Percentiles rank a stretch among this genome's conserved stretches.
phyloP scores from a whole-genome alignment of 169 alveolate species.

The Plasmodium cynomolgi region DNA sequence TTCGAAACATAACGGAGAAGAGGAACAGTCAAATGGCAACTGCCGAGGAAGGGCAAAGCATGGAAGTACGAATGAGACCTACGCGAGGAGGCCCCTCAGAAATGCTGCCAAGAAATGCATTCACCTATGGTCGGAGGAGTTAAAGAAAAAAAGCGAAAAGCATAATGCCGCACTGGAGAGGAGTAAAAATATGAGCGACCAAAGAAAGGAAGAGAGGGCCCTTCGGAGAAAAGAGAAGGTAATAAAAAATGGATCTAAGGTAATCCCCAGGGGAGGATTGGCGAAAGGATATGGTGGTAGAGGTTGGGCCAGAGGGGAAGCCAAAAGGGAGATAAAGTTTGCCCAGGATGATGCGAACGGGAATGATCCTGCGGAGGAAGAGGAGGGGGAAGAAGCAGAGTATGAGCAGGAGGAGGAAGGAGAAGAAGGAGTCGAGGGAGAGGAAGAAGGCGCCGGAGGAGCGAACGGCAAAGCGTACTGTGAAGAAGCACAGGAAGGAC shows the following conservation, averaged over 20 bases:
- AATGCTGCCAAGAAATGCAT: slow-evolving; percentile 71
- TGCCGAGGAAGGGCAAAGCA: neutral
- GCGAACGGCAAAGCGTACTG: neutral
- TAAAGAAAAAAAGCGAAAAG: slow-evolving; percentile 33
- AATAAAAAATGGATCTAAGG: neutral
- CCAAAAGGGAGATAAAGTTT: slow-evolving; percentile 3
- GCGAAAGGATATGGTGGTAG: neutral
- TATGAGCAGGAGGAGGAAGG: neutral
- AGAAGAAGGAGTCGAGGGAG: slow-evolving; percentile 6
- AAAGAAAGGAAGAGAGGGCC: slow-evolving; percentile 27
- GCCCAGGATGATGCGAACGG: neutral
- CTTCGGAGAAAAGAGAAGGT: slow-evolving; percentile 20
- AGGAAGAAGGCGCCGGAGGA: neutral
- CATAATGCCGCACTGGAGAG: neutral
- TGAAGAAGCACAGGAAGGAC: neutral
- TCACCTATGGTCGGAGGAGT: slow-evolving; percentile 55
- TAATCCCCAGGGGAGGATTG: slow-evolving; percentile 22
- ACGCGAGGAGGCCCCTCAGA: slow-evolving; percentile 40
- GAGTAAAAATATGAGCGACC: slow-evolving; percentile 3
- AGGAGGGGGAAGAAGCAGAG: neutral
- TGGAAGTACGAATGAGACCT: neutral
- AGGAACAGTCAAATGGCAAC: neutral
- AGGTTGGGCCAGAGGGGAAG: slow-evolving; percentile 33
- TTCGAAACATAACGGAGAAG: neutral
- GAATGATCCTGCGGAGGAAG: neutral